Base-by-base conservation (phyloP, 495 filamentous ascomycete genomes). In the Hypoxylon fragiforme region DNA sequence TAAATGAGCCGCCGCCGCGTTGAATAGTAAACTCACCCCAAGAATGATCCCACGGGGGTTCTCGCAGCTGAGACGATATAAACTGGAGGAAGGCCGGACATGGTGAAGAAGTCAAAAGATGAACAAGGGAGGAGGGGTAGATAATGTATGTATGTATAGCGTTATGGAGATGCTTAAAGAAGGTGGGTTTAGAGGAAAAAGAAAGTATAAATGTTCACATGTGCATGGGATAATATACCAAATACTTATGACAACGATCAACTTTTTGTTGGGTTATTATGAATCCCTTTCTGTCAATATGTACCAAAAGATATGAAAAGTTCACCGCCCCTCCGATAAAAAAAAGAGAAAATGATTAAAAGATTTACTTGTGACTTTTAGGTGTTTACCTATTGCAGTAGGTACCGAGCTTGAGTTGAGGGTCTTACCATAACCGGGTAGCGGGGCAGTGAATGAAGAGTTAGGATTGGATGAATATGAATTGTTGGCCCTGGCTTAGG, bases 1-100 rank as follows among this genome's bases (percentile, higher is more conserved):
- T n/a, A n/a, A n/a, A n/a, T n/a, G n/a, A n/a, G n/a, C n/a, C n/a
- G n/a, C n/a, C n/a, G n/a, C n/a, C n/a, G n/a, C n/a, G n/a, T 16
- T 11, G 28, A 45, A 13, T 28, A 31, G 11, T 43, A 53, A 43
- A 73, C 80, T 72, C 70, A 95, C 91, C 94, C 94, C 54, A 92
- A 81, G 73, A 98, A 98, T 44, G 87, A 88, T 63, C 94, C 94
- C 60, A 96, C 80, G 34, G 94, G 94, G 35, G 94, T 97, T 69
- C 94, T 84, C 59, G 85, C 88, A 57, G 86, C 84, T 36, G 92
- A 92, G 61, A 97, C 91, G 70, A 98, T 97, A 76, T 97, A 98
- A 44, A 98, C 94, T 19, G 90, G 79, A 59, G 90, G 85, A 55
- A 89, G 81, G 37, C 76, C 75, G 61, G 85, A 73, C 83, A 85